These are phyloP conservation scores for Geotrichum macrosporum DNA, from an alignment of 1,139 yeast genomes.

Conservation along the genomic window DNA sequence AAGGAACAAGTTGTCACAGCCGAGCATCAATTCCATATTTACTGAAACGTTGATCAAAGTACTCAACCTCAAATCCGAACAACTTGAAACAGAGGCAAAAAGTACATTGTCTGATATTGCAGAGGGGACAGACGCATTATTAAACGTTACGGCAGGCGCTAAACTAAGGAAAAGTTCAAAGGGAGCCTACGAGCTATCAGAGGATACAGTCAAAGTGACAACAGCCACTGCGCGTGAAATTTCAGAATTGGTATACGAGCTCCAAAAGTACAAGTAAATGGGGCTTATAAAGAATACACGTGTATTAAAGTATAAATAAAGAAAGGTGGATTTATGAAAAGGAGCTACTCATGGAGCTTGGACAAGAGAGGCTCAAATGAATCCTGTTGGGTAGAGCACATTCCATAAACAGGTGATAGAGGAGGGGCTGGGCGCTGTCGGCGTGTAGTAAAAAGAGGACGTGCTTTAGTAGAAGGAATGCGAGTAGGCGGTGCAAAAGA, in stretches of 20 bases:
- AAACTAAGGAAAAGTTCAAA: background rate
- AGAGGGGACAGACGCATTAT: background rate
- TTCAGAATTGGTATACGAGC: background rate
- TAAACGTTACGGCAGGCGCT: constrained; percentile 1
- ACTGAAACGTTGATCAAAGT: constrained; percentile 17
- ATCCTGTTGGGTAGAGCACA: constrained; percentile 1
- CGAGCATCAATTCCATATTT: constrained; percentile 13
- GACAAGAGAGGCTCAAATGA: constrained; percentile 2
- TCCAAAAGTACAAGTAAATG: background rate
- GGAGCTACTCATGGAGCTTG: background rate
- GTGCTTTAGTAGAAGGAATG: background rate
- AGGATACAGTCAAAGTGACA: background rate
- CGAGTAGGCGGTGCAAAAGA: too few relatives aligned
- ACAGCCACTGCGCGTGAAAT: constrained; percentile 4
- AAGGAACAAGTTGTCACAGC: constrained; percentile 12
- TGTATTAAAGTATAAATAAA: background rate
- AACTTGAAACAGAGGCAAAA: constrained; percentile 5
- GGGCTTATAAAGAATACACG: background rate
- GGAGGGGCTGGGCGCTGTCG: background rate
- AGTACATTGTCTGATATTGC: constrained; percentile 7
- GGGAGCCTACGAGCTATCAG: background rate
- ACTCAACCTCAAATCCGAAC: constrained; percentile 6
- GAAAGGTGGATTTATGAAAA: background rate
- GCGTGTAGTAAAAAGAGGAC: background rate
- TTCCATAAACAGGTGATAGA: background rate